phyloP scores from a whole-genome alignment of 805 yeast species.

The Candida tibetensis region DNA sequence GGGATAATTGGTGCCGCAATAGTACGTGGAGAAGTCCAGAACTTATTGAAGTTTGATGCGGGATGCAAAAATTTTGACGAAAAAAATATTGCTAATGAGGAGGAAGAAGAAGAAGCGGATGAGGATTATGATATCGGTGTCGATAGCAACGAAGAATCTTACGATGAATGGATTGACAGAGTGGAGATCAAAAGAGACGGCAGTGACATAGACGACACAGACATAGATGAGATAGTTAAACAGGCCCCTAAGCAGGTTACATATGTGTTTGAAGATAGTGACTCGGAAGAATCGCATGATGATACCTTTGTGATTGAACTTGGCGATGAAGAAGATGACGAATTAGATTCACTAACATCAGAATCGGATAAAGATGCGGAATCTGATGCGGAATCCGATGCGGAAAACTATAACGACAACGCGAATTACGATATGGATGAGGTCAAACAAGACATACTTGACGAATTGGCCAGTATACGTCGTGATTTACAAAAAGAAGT shows the following conservation, averaged over 20 bases:
- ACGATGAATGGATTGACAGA: conserved; percentile 20
- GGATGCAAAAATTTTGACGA: conserved; percentile 20
- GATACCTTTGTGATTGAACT: conserved; percentile 16
- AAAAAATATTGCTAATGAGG: conserved; percentile 13
- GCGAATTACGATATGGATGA: conserved; percentile 14
- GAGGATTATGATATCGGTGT: conserved; percentile 13
- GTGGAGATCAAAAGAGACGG: conserved; percentile 14
- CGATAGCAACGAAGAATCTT: conserved; percentile 14
- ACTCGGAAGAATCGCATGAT: conserved; percentile 17
- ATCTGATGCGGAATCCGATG: conserved; percentile 7
- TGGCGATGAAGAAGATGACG: conserved; percentile 15
- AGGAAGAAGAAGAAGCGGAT: conserved; percentile 9
- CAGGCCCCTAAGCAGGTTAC: conserved; percentile 3
- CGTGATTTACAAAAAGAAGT: conserved; percentile 7
- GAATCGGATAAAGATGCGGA: conserved; percentile 8
- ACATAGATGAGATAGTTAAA: conserved; percentile 9
- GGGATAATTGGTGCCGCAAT: conserved; percentile 33
- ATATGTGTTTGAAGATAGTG: conserved; percentile 5
- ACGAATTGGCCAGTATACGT: conserved; percentile 7
- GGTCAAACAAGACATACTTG: conserved; percentile 2
- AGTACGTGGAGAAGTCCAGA: conserved; percentile 40
- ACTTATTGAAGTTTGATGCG: conserved; percentile 32
- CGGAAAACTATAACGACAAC: conserved; percentile 7
- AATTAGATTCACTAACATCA: conserved; percentile 7
- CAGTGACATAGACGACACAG: conserved; percentile 12